Evolutionary conservation across 2,329 filamentous ascomycete species (phyloP), one percentile per base, ranked within the genome.

Genomic region (Dothistroma septosporum): DNA sequence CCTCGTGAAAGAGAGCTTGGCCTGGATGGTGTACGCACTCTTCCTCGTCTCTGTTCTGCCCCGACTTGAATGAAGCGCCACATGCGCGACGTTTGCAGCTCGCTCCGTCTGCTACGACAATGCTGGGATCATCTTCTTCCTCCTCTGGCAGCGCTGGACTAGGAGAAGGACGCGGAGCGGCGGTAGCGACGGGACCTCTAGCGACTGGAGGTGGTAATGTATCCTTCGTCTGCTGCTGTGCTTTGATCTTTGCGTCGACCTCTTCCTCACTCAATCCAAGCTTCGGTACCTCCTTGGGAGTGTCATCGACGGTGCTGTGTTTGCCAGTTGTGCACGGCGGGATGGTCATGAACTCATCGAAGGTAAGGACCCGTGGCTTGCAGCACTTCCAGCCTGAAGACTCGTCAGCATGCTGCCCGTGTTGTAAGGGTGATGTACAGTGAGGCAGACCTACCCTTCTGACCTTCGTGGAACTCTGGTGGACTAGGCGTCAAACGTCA

Each of bases 311-410:
- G 12, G 91, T 92, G 61, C 90, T 94, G 80, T 99, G 94, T 71
- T 88, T 92, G 72, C 94, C 94, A 12, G 87, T 90, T 28, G 94
- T 96, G 82, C 94, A 99, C 41, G 94, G 93, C 54, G 90, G 82
- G 70, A 99, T 97, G 62, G 82, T 77, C 76, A 99, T 90, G 82
- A 99, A 99, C 79, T 99, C 94, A 78, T 99, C 94, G 75, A 99
- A 99, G 61, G 92, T 97, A 70, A 99, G 82, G 70, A 97, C 92
- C 72, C 94, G 89, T 60, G 92, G 89, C 79, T 97, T 97, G 85
- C 94, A 99, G 82, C 94, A 99, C 80, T 96, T 95, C 93, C 94
- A 97, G 73, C 94, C 93, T 97, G 71, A 21, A 22, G n/a, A 19
- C 21, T 1, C 22, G 54, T 59, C 32, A 59, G 58, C 24, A 55